Percentiles rank a stretch among this genome's conserved stretches.
Evolutionary conservation across 1,284 basidiomycete genomes (phyloP).

Genomic region (Apiotrichum gracile): DNA sequence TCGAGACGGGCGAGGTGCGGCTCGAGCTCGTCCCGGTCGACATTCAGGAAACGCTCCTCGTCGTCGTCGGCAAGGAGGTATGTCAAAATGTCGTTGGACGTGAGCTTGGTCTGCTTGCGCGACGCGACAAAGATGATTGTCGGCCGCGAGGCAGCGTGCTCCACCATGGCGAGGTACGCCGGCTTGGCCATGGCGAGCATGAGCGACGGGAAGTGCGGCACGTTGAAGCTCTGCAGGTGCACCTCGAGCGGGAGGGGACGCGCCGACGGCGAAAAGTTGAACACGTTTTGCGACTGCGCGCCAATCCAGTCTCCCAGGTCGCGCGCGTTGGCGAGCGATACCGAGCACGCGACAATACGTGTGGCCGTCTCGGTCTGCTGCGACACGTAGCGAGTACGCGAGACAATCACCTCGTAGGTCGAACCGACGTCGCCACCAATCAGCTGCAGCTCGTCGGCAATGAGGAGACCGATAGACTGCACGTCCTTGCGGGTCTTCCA

Average conservation of each 20-base stretch:
- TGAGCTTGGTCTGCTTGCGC: conserved; percentile 85
- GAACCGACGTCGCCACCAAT: conserved; percentile 89
- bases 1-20: conserved; percentile 81
- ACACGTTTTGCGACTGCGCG: conserved; percentile 82
- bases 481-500: conserved; percentile 96
- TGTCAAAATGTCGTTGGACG: conserved; percentile 82
- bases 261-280: conserved; percentile 96
- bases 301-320: conserved; percentile 99
- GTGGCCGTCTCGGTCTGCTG: conserved; percentile 90
- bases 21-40: conserved; percentile 73
- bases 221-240: conserved; percentile 89
- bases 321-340: conserved; percentile 90
- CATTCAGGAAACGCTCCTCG: conserved; percentile 80
- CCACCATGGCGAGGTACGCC: conserved; percentile 86
- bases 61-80: conserved; percentile 87
- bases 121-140: conserved; percentile 92
- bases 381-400: conserved; percentile 87
- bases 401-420: conserved; percentile 92
- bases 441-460: conserved; percentile 92
- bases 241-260: conserved; percentile 95
- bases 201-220: conserved; percentile 94
- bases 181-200: conserved; percentile 99
- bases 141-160: conserved; percentile 79
- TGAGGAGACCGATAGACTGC: conserved; percentile 83
- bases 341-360: conserved; percentile 86